Evolutionary conservation across 371 early-diverging fungal species (phyloP).

Genomic region (Batrachochytrium dendrobatidis): DNA sequence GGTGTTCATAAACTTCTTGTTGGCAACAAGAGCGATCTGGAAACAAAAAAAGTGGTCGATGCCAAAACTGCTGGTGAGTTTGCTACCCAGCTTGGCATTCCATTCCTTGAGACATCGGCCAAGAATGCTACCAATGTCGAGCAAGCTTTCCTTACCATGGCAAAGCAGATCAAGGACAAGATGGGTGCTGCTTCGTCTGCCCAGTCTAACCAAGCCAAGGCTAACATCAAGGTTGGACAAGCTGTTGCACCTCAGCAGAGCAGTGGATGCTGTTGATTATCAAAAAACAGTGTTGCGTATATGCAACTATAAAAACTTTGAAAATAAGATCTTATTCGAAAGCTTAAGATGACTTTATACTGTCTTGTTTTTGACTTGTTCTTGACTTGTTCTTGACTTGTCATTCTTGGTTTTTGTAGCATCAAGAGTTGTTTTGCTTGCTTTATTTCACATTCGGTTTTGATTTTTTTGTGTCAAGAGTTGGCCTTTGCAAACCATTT

Average conservation of each 20-base stretch:
- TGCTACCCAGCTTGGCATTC: conserved; percentile 79
- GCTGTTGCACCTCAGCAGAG: neutral
- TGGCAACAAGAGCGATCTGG: conserved; percentile 97
- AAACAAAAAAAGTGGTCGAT: conserved; percentile 70
- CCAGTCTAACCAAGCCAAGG: neutral
- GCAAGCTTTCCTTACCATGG: conserved; percentile 94
- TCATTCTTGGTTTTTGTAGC: too few species aligned
- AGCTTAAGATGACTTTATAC: too few species aligned
- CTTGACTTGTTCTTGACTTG: too few species aligned
- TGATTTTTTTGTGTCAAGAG: too few species aligned
- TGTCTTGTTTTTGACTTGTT: too few species aligned
- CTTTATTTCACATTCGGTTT: too few species aligned
- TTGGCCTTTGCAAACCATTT: too few species aligned
- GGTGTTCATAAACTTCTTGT: conserved; percentile 97
- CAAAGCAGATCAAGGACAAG: conserved; percentile 61
- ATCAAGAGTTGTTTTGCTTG: too few species aligned
- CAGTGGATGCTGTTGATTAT: conserved; percentile 3
- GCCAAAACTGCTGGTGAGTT: conserved; percentile 56
- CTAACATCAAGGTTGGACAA: neutral
- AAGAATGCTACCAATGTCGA: conserved; percentile 96
- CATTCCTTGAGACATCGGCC: conserved; percentile 93
- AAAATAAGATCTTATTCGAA: too few species aligned
- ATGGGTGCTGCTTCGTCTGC: neutral
- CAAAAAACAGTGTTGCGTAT: too few species aligned
- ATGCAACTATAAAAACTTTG: too few species aligned